Base-by-base conservation (phyloP, 768 basidiomycete genomes). In the Amanita fuliginea region DNA sequence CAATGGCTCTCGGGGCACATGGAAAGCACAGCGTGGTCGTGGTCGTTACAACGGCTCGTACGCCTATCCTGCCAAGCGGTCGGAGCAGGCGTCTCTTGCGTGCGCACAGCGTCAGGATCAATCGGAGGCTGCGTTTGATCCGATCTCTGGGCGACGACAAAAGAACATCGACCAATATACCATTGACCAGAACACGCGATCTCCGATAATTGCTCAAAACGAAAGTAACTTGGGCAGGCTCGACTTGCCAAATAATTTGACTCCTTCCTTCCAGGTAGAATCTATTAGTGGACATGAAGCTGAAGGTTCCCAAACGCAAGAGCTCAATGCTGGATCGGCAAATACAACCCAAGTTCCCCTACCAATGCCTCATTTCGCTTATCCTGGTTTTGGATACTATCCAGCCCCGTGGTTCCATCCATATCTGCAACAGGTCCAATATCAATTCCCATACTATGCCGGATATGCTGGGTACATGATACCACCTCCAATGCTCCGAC, bases 1-100 rank as follows among this genome's bases (percentile, higher is more conserved):
- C 57, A 78, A 83, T 53, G 76, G 78, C 28, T 64, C 68, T n/a
- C 75, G 75, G 41, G 69, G 71, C 16, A 63, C 63, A 24, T 78
- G 73, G 73, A 72, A 68, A 55, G 67, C 58, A 53, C 67, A 64
- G 34, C 70, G 71, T 47, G 71, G 66, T 30, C 74, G 74, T 14
- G 72, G 72, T n/a, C 63, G 71, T 21, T 64, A 60, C 50, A 59
- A 39, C 18, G n/a, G 39, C 28, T 35, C 42, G 18, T 30, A 44
- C 4, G n/a, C 49, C 21, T 26, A 24, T 41, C 11, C 24, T 11
- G 36, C 14, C 43, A 43, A 37, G 13, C 41, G 42, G 10, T 21
- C 3, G 18, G 49, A 39, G 26, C 16, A 30, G 8, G 18, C 7
- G 16, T 4, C 13, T 4, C 14, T 24, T 26, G 22, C 3, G 6